Evolutionary conservation across 257 asterid genomes (phyloP).

Genomic region (Cinchona pubescens): DNA sequence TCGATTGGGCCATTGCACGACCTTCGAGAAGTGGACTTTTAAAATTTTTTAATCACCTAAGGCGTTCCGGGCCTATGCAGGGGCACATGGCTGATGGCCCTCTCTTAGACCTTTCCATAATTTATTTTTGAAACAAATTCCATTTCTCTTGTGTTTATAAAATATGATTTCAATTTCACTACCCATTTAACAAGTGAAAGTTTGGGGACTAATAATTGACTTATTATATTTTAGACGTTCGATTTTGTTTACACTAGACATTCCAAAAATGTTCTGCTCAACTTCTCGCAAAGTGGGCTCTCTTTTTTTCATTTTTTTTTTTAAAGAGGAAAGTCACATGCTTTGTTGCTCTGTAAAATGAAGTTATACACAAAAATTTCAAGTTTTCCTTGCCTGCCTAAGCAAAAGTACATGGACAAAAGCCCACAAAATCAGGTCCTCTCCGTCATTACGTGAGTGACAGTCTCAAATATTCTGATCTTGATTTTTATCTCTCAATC

Average conservation of each 20-base stretch:
- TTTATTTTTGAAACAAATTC: too few species aligned
- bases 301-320: too few species aligned
- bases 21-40: constrained; percentile 8
- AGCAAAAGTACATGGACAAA: background rate
- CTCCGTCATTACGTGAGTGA: background rate
- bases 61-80: background rate
- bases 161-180: background rate
- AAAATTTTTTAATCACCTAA: background rate
- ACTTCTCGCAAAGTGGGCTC: too few species aligned
- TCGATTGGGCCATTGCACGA: constrained; percentile 16
- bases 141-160: background rate
- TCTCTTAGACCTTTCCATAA: background rate
- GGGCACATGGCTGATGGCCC: background rate
- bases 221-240: too few species aligned
- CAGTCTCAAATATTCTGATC: background rate
- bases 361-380: background rate
- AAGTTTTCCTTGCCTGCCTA: background rate
- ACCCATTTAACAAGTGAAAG: too few species aligned
- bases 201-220: too few species aligned
- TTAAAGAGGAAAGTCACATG: background rate
- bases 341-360: background rate
- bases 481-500: background rate
- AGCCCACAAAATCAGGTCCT: background rate
- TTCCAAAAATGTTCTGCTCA: too few species aligned
- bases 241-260: too few species aligned